Conservation (phyloP, 306 rosid genomes). For the Vigna nakashimae region DNA sequence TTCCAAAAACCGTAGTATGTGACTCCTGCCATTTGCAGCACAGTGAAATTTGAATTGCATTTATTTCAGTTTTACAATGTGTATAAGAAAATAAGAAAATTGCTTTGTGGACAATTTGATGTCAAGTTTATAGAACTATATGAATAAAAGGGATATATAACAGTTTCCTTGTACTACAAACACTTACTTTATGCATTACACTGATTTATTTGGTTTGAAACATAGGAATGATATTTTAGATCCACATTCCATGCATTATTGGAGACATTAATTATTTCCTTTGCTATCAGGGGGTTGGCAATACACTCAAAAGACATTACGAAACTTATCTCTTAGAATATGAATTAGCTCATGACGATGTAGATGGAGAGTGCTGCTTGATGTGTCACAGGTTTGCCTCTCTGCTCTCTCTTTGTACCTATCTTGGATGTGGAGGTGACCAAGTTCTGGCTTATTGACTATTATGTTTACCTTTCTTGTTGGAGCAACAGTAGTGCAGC, state of each 20-base stretch:
- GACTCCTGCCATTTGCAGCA: background rate
- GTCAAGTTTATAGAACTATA: slow-evolving; percentile 10
- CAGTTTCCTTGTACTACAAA: background rate
- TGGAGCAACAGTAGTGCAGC: slow-evolving; percentile 85
- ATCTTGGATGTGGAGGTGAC: background rate
- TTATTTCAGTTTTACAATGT: background rate
- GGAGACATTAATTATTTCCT: slow-evolving; percentile 37
- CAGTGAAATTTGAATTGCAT: slow-evolving; percentile 11
- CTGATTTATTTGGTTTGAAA: background rate
- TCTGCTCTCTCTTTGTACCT: background rate
- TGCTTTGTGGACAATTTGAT: slow-evolving; percentile 1
- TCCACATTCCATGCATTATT: slow-evolving; percentile 24
- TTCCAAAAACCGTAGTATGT: background rate
- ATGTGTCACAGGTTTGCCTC: slow-evolving; percentile 56
- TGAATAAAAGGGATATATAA: slow-evolving; percentile 19
- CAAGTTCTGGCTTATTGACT: slow-evolving; percentile 34
- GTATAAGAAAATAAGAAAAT: slow-evolving; percentile 4
- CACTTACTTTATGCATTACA: background rate
- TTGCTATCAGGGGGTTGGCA: slow-evolving; percentile 89
- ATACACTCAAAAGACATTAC: slow-evolving; percentile 91
- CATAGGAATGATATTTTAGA: background rate
- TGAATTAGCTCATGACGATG: slow-evolving; percentile 94
- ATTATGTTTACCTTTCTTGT: slow-evolving; percentile 24
- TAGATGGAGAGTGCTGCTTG: slow-evolving; percentile 98
- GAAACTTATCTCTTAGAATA: slow-evolving; percentile 94